phyloP scores from a whole-genome alignment of 257 asterid species.

The Catharanthus roseus region DNA sequence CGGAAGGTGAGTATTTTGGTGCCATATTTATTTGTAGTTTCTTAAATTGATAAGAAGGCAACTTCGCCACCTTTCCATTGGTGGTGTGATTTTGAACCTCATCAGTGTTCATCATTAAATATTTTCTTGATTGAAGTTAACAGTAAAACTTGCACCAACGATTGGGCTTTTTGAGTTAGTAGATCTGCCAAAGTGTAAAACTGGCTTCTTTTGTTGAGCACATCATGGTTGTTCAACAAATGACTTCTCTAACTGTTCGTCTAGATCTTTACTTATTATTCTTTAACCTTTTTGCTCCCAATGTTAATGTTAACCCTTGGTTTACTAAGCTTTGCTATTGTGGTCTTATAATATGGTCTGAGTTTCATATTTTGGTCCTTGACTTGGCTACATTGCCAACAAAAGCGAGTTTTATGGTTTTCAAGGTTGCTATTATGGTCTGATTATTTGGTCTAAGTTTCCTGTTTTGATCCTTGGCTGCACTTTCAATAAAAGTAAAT shows the following conservation, averaged over 20 bases:
- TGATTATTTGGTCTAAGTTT: no score
- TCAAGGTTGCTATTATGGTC: no score
- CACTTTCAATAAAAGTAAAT: background rate
- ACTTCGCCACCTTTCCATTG: background rate
- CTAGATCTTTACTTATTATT: background rate
- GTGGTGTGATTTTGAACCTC: background rate
- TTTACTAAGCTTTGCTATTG: no score
- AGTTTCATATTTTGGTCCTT: background rate
- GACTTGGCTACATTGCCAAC: background rate
- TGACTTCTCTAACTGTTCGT: background rate
- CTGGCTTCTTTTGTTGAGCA: background rate
- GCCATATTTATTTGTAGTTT: background rate
- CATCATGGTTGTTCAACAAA: background rate
- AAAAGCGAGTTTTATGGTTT: no score
- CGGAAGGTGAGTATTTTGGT: slow-evolving; percentile 61
- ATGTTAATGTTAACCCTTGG: background rate
- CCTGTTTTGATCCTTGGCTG: no score
- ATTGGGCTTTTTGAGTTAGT: background rate
- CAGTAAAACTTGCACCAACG: background rate
- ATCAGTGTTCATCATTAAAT: background rate
- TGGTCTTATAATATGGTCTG: background rate
- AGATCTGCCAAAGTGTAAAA: background rate
- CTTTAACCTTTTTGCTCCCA: background rate
- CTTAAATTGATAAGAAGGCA: background rate
- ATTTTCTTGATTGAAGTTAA: background rate